Base-by-base conservation (phyloP, 441 rosid genomes). In the Syzygium syzygioides region DNA sequence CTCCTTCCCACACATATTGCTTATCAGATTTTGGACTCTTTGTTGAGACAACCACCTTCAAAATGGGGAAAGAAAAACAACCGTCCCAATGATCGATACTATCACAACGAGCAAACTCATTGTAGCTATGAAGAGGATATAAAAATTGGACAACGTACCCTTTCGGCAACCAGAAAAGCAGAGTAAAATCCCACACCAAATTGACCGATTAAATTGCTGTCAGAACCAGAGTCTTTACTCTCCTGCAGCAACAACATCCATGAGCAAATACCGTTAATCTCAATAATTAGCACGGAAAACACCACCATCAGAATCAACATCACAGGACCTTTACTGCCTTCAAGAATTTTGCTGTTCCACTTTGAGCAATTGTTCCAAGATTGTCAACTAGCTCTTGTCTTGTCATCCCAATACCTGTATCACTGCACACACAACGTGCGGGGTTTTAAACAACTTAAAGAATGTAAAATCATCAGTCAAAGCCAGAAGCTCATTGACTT, bases 151-250 rank as follows among this genome's bases (percentile, higher is more conserved):
- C 37, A 55, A 64, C 86, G 87, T 92, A 97, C 99, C 91, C 94
- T 92, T 86, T 96, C 99, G 34, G 99, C 90, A 93, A 97, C 99
- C 85, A 97, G 94, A 91, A 97, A 97, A 85, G 99, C 91, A 60
- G 99, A 97, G 91, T 97, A 97, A 91, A 97, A 97, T n/a, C 99
- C 99, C 68, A 97, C 99, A 91, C 99, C 99, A 89, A 97, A 97
- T 90, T 97, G 99, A 84, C 99, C 99, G 52, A 97, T 97, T 90
- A 97, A 94, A 93, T 96, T 97, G 91, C 60, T 95, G 88, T 97
- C 97, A 41, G 93, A 91, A 88, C 98, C 95, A 26, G 97, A 95
- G 89, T 96, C 98, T 90, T 96, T 97, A 91, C 95, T 95, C 83
- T 96, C 99, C 99, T 97, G 96, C 91, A 55, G 83, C 83, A 92